phyloP scores from a whole-genome alignment of 805 yeast species.

The Kodamaea kaohsiungensis region DNA sequence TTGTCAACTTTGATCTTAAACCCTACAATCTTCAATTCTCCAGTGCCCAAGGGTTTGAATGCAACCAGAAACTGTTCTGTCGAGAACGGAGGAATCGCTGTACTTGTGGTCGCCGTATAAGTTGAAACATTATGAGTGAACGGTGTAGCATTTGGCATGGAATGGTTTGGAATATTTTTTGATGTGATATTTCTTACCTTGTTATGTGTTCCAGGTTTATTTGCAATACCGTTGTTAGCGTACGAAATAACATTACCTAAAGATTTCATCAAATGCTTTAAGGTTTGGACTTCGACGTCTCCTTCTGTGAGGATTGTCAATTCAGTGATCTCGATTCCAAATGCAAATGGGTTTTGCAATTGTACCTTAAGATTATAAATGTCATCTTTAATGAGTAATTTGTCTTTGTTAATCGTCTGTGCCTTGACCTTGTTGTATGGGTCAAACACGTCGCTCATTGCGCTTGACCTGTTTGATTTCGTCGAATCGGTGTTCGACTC shows the following conservation, averaged over 20 bases:
- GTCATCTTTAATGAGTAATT: constrained; percentile 46
- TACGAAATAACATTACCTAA: constrained; percentile 1
- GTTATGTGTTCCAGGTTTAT: constrained; percentile 4
- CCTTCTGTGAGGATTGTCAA: constrained; percentile 41
- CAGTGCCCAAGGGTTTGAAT: constrained; percentile 50
- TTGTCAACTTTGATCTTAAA: constrained; percentile 51
- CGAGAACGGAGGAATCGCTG: constrained; percentile 30
- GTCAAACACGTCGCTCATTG: constrained; percentile 42
- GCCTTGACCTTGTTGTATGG: constrained; percentile 40
- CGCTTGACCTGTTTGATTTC: constrained; percentile 5
- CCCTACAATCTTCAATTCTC: constrained; percentile 51
- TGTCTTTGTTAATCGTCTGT: constrained; percentile 49
- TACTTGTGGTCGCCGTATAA: background rate
- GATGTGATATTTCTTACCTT: constrained; percentile 2
- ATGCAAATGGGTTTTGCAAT: constrained; percentile 78
- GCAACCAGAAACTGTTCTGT: constrained; percentile 42
- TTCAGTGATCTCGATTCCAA: constrained; percentile 62
- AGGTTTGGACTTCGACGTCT: constrained; percentile 29
- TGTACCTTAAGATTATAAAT: constrained; percentile 54
- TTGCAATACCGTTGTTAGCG: background rate
- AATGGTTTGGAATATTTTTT: background rate
- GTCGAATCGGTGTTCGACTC: constrained; percentile 13
- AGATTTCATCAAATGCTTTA: constrained; percentile 14
- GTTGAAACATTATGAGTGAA: constrained; percentile 3
- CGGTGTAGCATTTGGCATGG: background rate